A percentile compares a stretch with the other conserved stretches of the same genome.
phyloP scores from a whole-genome alignment of 2,329 filamentous ascomycete species.

The Corynespora cassiicola region DNA sequence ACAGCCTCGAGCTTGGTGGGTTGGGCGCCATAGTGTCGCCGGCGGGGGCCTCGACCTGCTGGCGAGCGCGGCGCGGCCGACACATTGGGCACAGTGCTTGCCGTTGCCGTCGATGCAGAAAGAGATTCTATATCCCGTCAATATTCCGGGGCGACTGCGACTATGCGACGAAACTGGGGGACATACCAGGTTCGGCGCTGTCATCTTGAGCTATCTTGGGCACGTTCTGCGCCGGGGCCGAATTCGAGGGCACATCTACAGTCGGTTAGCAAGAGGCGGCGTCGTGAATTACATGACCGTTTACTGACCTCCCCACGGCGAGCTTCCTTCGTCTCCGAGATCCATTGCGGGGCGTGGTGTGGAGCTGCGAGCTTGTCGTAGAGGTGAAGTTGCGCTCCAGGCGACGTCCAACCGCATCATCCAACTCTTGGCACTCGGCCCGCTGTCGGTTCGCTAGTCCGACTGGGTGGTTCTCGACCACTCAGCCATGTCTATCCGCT shows the following conservation, averaged over 20 bases:
- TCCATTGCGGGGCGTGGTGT: slow-evolving; percentile 40
- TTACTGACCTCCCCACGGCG: slow-evolving; percentile 50
- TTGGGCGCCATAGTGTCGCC: slow-evolving; percentile 72
- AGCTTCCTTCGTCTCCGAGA: slow-evolving; percentile 50
- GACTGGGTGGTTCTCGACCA: too few species aligned
- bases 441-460: too few species aligned
- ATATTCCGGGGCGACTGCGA: slow-evolving; percentile 1
- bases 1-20: slow-evolving; percentile 80
- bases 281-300: neutral
- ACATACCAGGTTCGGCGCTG: slow-evolving; percentile 34
- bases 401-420: slow-evolving; percentile 6
- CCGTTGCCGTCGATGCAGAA: slow-evolving; percentile 21
- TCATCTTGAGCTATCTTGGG: slow-evolving; percentile 46
- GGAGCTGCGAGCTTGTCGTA: slow-evolving; percentile 11
- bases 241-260: slow-evolving; percentile 55
- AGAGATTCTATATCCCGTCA: slow-evolving; percentile 15
- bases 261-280: slow-evolving; percentile 19
- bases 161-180: slow-evolving; percentile 1
- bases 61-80: slow-evolving; percentile 55
- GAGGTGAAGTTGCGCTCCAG: neutral
- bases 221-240: slow-evolving; percentile 49
- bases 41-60: slow-evolving; percentile 57
- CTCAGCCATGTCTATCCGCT: too few species aligned
- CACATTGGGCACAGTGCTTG: slow-evolving; percentile 39
- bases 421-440: slow-evolving; percentile 12